Conservation (phyloP, 2,329 filamentous ascomycete genomes). For the Plectosphaerella cucumerina region DNA sequence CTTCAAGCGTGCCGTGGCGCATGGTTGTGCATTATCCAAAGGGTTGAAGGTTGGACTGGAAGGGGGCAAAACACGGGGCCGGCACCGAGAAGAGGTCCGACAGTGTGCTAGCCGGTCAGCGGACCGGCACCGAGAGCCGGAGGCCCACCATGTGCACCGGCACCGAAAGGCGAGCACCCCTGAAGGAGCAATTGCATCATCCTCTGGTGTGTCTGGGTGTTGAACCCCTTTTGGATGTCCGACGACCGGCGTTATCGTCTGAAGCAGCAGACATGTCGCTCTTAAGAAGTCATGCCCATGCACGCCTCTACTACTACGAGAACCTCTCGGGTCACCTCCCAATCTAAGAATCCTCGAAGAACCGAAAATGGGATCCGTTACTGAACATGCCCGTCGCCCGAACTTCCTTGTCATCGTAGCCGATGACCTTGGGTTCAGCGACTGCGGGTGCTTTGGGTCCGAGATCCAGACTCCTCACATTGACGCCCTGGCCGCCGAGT, state of each 20-base stretch:
- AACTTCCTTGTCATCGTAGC: conserved; percentile 58
- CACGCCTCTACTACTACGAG: not conserved
- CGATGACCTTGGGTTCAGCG: conserved; percentile 57
- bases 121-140: conserved; percentile 1
- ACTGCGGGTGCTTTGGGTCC: conserved; percentile 54
- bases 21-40: no score
- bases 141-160: not conserved
- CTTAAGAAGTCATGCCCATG: not conserved
- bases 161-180: no score
- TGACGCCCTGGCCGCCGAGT: conserved; percentile 42
- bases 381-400: conserved; percentile 30
- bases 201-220: no score
- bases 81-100: not conserved
- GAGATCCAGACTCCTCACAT: conserved; percentile 59
- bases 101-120: not conserved
- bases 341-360: no score
- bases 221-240: no score
- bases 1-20: no score
- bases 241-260: no score
- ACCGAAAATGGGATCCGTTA: not conserved
- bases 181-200: no score
- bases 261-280: not conserved
- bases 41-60: not conserved
- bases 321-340: no score
- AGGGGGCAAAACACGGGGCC: not conserved